Conservation (phyloP, 2,329 filamentous ascomycete genomes). For the Calonectria leucothoes region DNA sequence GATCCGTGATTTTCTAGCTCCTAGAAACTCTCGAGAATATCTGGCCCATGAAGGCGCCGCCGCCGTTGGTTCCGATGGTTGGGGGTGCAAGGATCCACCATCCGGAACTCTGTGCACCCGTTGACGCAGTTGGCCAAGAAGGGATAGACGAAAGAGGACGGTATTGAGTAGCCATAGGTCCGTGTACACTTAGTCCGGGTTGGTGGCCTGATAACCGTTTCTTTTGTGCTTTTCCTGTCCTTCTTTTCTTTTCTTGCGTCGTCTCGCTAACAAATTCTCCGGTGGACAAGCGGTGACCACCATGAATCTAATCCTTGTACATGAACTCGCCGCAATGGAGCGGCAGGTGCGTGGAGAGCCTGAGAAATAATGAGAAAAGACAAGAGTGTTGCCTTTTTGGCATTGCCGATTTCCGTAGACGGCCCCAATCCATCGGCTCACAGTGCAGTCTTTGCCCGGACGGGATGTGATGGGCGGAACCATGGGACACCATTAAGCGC, state of each 20-base stretch:
- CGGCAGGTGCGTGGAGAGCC: conserved; percentile 14
- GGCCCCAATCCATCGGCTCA: not conserved
- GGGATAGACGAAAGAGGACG: not conserved
- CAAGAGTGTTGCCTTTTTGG: conserved; percentile 15
- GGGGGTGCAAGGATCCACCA: conserved; percentile 8
- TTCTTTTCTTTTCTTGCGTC: not conserved
- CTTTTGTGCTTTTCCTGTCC: conserved; percentile 17
- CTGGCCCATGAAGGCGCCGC: not conserved
- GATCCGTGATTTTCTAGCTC: not conserved
- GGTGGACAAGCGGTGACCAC: conserved; percentile 8
- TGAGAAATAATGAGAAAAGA: conserved; percentile 16
- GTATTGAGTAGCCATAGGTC: not conserved
- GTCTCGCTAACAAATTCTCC: not conserved
- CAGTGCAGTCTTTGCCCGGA: conserved; percentile 10
- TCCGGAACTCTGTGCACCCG: conserved; percentile 8
- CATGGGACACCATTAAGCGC: conserved; percentile 41
- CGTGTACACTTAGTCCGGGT: not conserved
- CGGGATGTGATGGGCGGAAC: conserved; percentile 17
- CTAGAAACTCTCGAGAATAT: not conserved
- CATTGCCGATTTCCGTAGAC: conserved; percentile 11
- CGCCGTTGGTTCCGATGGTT: conserved; percentile 12
- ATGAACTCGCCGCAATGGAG: conserved; percentile 29
- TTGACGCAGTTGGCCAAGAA: not conserved
- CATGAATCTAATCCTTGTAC: conserved; percentile 31
- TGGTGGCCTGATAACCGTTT: conserved; percentile 27